Base-by-base conservation (phyloP, 2,329 filamentous ascomycete genomes). In the Zarea fungicola region DNA sequence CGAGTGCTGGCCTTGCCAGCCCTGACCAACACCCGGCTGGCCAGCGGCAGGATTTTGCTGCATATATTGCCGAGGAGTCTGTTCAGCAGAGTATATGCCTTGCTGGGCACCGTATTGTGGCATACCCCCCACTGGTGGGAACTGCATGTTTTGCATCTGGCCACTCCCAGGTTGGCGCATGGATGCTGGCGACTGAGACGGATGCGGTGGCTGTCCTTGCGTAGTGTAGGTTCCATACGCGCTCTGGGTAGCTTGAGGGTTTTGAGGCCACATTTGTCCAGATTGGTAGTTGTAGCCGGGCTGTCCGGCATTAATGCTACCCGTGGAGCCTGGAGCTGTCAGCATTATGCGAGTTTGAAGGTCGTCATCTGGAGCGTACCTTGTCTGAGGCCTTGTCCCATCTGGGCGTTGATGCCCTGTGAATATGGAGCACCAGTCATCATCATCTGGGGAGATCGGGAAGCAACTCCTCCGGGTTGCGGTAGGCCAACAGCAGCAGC, bases 311-410 rank as follows among this genome's bases (percentile, higher is more conserved):
- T 73, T 82, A 57, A 82, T 70, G 56, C 64, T 73, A 42, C 70
- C 72, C 6, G 76, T 68, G 37, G 80, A 72, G 45, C 75, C 76
- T 63, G 77, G 68, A 69, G 51, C 80, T 36, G 85, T 83, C 55
- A 85, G 80, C 58, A 84, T 78, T 56, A 79, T 77, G 58, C 84
- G 83, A 65, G 87, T 80, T 2, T 81, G 69, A 62, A n/a, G 11
- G 6, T 16, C 4, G 14, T 16, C 57, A 54, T 60, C 47, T 56
- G 80, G 54, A 80, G 78, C 70, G 85, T 83, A 62, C 79, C 77
- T 67, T 87, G 81, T 65, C 89, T 82, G 21, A 74, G 83, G 21
- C 88, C 84, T 62, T 89, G 86, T 25, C 78, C 78, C 62, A 90
- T 81, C 32, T 84, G 76, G 60, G 84, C 78, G 61, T 87, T 83